These are phyloP conservation scores for Zymoseptoria pseudotritici DNA, from an alignment of 2,329 filamentous ascomycete genomes.

Conservation along the genomic window DNA sequence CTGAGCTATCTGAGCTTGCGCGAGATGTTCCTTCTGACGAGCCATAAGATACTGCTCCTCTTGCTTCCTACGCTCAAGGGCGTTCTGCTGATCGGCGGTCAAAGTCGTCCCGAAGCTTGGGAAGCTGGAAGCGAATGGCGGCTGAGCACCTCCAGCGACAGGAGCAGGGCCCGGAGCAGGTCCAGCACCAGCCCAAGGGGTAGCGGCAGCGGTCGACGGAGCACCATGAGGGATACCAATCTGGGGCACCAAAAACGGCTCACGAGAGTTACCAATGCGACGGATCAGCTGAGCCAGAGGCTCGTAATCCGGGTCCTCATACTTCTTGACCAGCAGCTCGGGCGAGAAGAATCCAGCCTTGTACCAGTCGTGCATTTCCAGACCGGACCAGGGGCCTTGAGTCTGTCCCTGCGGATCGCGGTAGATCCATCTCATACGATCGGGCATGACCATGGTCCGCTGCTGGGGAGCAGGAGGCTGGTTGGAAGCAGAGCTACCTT, in stretches of 20 bases:
- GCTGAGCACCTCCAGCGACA: slow-evolving; percentile 46
- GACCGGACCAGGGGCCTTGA: slow-evolving; percentile 88
- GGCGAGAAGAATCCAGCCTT: slow-evolving; percentile 97
- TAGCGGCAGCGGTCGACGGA: slow-evolving; percentile 44
- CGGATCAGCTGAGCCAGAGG: slow-evolving; percentile 89
- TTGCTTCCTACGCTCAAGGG: slow-evolving; percentile 89
- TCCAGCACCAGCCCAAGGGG: slow-evolving; percentile 35
- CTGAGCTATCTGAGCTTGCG: slow-evolving; percentile 73
- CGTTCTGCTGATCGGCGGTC: slow-evolving; percentile 96
- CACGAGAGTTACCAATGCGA: slow-evolving; percentile 91
- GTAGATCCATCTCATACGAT: slow-evolving; percentile 98
- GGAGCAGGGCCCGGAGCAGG: slow-evolving; percentile 13
- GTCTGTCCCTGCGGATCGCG: slow-evolving; percentile 86
- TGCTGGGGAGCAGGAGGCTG: slow-evolving; percentile 63
- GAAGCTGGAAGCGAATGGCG: slow-evolving; percentile 87
- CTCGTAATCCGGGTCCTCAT: slow-evolving; percentile 90
- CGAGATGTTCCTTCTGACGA: slow-evolving; percentile 85
- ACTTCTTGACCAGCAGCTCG: slow-evolving; percentile 87
- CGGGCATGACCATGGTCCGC: slow-evolving; percentile 96
- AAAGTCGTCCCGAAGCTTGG: slow-evolving; percentile 94
- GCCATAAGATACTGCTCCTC: slow-evolving; percentile 97
- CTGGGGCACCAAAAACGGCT: slow-evolving; percentile 95
- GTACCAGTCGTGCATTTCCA: slow-evolving; percentile 99
- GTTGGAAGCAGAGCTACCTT: slow-evolving; percentile 49
- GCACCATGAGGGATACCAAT: slow-evolving; percentile 90